Percentiles rank a stretch among this genome's conserved stretches.
Conservation (phyloP, 768 basidiomycete species). For the Russula emetica region DNA sequence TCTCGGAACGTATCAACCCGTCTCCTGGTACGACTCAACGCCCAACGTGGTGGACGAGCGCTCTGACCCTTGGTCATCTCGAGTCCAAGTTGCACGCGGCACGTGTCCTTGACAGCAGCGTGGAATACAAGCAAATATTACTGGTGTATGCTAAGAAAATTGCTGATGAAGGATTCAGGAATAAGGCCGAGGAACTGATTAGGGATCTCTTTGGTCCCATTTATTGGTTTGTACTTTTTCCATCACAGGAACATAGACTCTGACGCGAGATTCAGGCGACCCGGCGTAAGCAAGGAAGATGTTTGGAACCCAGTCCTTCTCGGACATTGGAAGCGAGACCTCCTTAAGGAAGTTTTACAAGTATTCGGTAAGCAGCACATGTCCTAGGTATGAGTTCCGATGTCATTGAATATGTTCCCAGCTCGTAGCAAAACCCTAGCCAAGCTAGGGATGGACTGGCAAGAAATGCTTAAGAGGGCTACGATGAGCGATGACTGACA, state of each 20-base stretch:
- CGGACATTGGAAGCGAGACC: slow-evolving; percentile 74
- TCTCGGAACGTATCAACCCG: slow-evolving; percentile 30
- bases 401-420: slow-evolving; percentile 31
- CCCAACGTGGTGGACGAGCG: slow-evolving; percentile 77
- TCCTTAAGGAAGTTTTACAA: slow-evolving; percentile 73
- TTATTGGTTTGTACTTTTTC: slow-evolving; percentile 64
- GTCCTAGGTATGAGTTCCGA: background rate
- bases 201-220: slow-evolving; percentile 87
- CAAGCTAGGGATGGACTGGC: slow-evolving; percentile 76
- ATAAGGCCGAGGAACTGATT: slow-evolving; percentile 86
- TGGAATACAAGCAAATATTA: slow-evolving; percentile 78
- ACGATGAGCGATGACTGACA: background rate
- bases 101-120: slow-evolving; percentile 68
- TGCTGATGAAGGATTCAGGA: slow-evolving; percentile 84
- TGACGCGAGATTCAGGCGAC: slow-evolving; percentile 48
- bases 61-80: slow-evolving; percentile 82
- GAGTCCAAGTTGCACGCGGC: slow-evolving; percentile 79
- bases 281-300: slow-evolving; percentile 48
- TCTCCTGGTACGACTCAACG: slow-evolving; percentile 35
- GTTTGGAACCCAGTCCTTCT: slow-evolving; percentile 67
- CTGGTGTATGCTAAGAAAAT: slow-evolving; percentile 76
- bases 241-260: background rate
- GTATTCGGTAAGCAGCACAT: slow-evolving; percentile 55
- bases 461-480: slow-evolving; percentile 69
- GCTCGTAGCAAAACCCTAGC: slow-evolving; percentile 71